Evolutionary conservation across 1,284 basidiomycete genomes (phyloP).

Genomic region (Xerocomus amazonicus): DNA sequence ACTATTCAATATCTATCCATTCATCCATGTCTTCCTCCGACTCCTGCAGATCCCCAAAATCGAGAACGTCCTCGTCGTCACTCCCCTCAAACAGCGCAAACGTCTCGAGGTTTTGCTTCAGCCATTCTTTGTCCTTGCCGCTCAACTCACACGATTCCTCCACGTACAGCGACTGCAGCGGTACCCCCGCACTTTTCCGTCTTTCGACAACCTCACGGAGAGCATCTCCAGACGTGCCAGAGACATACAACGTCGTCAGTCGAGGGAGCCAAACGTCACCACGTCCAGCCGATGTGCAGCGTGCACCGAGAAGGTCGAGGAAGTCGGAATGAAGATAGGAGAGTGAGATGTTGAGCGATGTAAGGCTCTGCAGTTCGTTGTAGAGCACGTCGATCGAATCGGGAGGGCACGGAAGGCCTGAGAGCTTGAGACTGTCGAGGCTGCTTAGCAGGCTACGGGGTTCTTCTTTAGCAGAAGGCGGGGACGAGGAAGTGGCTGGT

Average conservation of each 20-base stretch:
- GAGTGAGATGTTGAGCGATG: slow-evolving; percentile 39
- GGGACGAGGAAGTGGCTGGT: slow-evolving; percentile 19
- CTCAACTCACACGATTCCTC: slow-evolving; percentile 38
- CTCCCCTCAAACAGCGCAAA: slow-evolving; percentile 50
- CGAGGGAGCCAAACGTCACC: slow-evolving; percentile 25
- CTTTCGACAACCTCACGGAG: slow-evolving; percentile 44
- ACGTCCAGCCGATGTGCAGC: slow-evolving; percentile 9
- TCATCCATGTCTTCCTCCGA: slow-evolving; percentile 19
- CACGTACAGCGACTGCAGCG: slow-evolving; percentile 46
- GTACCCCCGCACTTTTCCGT: slow-evolving; percentile 40
- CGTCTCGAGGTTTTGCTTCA: slow-evolving; percentile 42
- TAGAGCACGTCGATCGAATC: slow-evolving; percentile 37
- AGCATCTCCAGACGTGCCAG: slow-evolving; percentile 38
- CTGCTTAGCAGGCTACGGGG: slow-evolving; percentile 40
- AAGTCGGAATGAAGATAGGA: slow-evolving; percentile 31
- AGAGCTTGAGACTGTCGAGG: slow-evolving; percentile 48
- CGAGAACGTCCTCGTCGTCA: slow-evolving; percentile 35
- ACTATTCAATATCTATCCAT: slow-evolving; percentile 17
- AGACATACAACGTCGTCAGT: slow-evolving; percentile 43
- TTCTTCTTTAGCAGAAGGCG: slow-evolving; percentile 33
- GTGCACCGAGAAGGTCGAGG: slow-evolving; percentile 39
- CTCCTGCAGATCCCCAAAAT: slow-evolving; percentile 19
- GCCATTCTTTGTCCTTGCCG: slow-evolving; percentile 41
- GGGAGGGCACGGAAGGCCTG: slow-evolving; percentile 41
- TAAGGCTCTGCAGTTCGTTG: slow-evolving; percentile 42